Evolutionary conservation across 2,329 filamentous ascomycete species (phyloP).

Genomic region (Nannizzia gypsea): DNA sequence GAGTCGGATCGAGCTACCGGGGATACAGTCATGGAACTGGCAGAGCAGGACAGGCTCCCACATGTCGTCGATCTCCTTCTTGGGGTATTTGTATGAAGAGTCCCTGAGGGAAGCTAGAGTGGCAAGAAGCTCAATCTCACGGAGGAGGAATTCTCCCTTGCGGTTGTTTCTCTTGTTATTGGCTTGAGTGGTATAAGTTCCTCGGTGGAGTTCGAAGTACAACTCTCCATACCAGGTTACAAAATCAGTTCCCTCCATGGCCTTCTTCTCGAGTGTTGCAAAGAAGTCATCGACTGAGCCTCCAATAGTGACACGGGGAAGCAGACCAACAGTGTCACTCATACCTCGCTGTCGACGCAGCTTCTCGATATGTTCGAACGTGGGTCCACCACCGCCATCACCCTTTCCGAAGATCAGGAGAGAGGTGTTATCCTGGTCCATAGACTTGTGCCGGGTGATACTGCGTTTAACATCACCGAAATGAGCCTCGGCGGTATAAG

Average conservation of each 20-base stretch:
- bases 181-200: conserved; percentile 92
- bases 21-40: conserved; percentile 95
- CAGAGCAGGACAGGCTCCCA: conserved; percentile 88
- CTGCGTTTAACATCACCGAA: conserved; percentile 91
- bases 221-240: conserved; percentile 97
- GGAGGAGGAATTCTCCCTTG: conserved; percentile 69
- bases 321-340: conserved; percentile 68
- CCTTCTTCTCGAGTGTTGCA: conserved; percentile 68
- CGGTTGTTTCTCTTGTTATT: conserved; percentile 97
- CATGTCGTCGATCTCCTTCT: conserved; percentile 85
- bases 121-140: conserved; percentile 77
- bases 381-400: conserved; percentile 89
- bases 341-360: conserved; percentile 83
- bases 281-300: conserved; percentile 92
- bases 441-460: conserved; percentile 82
- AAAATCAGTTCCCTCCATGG: conserved; percentile 53
- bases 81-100: conserved; percentile 75
- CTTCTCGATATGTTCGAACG: conserved; percentile 89
- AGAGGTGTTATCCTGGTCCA: conserved; percentile 85
- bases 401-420: conserved; percentile 92
- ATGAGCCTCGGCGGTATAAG: conserved; percentile 86
- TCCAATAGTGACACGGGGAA: conserved; percentile 82
- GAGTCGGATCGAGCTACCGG: conserved; percentile 93
- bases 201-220: conserved; percentile 94
- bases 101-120: conserved; percentile 66